Evolutionary conservation across 1,139 yeast genomes (phyloP), one percentile per base, ranked within the genome.

Genomic region (Scheffersomyces stambukii): DNA sequence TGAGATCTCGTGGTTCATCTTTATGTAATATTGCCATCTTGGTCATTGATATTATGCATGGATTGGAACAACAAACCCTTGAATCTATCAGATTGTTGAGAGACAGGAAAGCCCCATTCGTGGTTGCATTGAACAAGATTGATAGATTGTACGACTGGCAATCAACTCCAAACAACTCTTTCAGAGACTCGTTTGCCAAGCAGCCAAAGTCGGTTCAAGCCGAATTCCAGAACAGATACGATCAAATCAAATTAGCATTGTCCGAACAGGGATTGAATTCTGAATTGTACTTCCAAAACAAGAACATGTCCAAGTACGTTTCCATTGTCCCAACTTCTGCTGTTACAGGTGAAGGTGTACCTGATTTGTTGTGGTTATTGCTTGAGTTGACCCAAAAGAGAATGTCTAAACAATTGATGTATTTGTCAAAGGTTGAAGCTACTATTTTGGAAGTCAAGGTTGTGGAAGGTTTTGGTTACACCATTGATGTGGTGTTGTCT

Each of bases 261-360:
- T 86, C 97, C 36, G 98, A 93, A 67, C 98, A 93, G 65, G 98
- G 98, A 50, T 81, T 93, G 66, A 93, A 93, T 69, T 84, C 97
- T 30, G 98, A 91, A 64, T 75, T 91, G 43, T 93, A 93, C 64
- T 91, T 71, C 80, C 86, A 91, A 60, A 93, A 93, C 73, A 84
- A 83, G 61, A 91, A 89, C 64, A 69, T 91, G 74, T 66, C 96
- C 36, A 85, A 85, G 58, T 85, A 81, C 51, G 98, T 93, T 36
- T 88, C 97, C 21, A 81, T 93, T 49, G 96, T 93, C 32, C 98
- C 99, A 46, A 91, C 98, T 9, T 89, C 97, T 38, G 98, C 99
- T 35, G 94, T 89, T 27, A 89, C 97, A 16, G 99, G 98, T 60
- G 99, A 93, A 64, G 99, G 99, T 81, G 93, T 93, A 46, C 98